Evolutionary conservation across 1,284 basidiomycete genomes (phyloP).

Genomic region (Microbotryum scabiosae): DNA sequence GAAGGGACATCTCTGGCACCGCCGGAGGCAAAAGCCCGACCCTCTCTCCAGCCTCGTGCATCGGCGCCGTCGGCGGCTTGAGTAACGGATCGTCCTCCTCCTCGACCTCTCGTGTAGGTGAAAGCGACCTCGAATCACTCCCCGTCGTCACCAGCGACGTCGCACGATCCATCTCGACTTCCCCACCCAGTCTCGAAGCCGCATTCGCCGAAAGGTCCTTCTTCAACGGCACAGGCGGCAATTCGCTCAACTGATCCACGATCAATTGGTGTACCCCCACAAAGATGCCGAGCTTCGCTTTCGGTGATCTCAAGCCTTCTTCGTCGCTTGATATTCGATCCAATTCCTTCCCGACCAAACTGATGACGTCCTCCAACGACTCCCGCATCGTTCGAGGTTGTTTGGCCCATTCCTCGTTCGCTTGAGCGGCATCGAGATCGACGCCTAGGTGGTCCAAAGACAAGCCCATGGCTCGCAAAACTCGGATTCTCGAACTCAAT

Average conservation of each 20-base stretch:
- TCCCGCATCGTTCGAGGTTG: constrained; percentile 45
- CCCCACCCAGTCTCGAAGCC: constrained; percentile 8
- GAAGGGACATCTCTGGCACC: constrained; percentile 16
- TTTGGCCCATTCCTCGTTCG: constrained; percentile 28
- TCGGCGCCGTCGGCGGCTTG: constrained; percentile 2
- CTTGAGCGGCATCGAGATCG: constrained; percentile 46
- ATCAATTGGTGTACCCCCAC: constrained; percentile 74
- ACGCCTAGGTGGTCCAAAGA: constrained; percentile 78
- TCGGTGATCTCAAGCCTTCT: constrained; percentile 54
- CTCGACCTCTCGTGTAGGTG: constrained; percentile 7
- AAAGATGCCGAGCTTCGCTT: constrained; percentile 67
- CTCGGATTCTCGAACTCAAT: constrained; percentile 75
- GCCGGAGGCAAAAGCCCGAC: neutral
- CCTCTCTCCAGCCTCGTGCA: constrained; percentile 2
- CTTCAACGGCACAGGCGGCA: constrained; percentile 36
- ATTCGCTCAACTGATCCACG: constrained; percentile 50
- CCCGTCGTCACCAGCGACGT: constrained; percentile 9
- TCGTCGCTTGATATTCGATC: constrained; percentile 49
- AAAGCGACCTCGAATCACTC: constrained; percentile 11
- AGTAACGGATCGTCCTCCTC: constrained; percentile 13
- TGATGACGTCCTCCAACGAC: constrained; percentile 59
- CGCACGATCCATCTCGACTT: constrained; percentile 36
- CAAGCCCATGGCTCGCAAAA: constrained; percentile 80
- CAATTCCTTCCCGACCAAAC: constrained; percentile 64
- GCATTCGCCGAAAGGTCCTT: constrained; percentile 22